Evolutionary conservation across 2,329 filamentous ascomycete genomes (phyloP).

Genomic region (Ilyonectria mors-panacis): DNA sequence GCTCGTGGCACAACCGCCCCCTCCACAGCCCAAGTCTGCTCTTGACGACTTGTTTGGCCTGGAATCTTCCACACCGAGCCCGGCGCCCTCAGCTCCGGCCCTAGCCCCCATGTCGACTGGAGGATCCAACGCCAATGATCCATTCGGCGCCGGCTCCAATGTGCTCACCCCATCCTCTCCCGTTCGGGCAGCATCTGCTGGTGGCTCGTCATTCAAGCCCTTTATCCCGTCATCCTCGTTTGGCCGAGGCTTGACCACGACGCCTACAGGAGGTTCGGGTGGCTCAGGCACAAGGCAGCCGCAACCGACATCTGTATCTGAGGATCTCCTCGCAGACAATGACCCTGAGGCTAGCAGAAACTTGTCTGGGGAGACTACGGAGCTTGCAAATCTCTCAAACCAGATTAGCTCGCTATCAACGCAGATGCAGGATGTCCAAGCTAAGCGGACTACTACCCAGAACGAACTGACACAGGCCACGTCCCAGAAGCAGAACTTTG

Average conservation of each 20-base stretch:
- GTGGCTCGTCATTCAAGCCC: slow-evolving; percentile 80
- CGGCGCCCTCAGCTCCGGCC: slow-evolving; percentile 68
- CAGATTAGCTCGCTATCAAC: slow-evolving; percentile 92
- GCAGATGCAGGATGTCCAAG: slow-evolving; percentile 94
- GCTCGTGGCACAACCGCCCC: slow-evolving; percentile 54
- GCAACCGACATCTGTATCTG: slow-evolving; percentile 68
- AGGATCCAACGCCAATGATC: slow-evolving; percentile 76
- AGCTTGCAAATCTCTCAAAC: slow-evolving; percentile 95
- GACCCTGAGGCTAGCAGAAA: slow-evolving; percentile 92
- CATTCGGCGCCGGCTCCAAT: slow-evolving; percentile 69
- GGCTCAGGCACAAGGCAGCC: slow-evolving; percentile 49
- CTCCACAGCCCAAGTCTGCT: slow-evolving; percentile 79
- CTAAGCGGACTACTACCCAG: slow-evolving; percentile 83
- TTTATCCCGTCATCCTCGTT: slow-evolving; percentile 95
- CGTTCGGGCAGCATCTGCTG: slow-evolving; percentile 63
- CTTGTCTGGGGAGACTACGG: slow-evolving; percentile 88
- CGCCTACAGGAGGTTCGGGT: slow-evolving; percentile 75
- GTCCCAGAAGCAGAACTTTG: slow-evolving; percentile 93
- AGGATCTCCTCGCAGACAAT: slow-evolving; percentile 92
- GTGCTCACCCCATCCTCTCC: slow-evolving; percentile 68
- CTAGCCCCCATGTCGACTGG: slow-evolving; percentile 80
- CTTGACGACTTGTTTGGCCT: slow-evolving; percentile 95
- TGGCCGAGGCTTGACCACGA: slow-evolving; percentile 84
- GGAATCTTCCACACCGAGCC: slow-evolving; percentile 73
- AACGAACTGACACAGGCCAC: slow-evolving; percentile 85